A percentile compares a stretch with the other conserved stretches of the same genome.
These are phyloP conservation scores for Marasmius fiardii DNA, from an alignment of 1,284 basidiomycete species.

Conservation along the genomic window DNA sequence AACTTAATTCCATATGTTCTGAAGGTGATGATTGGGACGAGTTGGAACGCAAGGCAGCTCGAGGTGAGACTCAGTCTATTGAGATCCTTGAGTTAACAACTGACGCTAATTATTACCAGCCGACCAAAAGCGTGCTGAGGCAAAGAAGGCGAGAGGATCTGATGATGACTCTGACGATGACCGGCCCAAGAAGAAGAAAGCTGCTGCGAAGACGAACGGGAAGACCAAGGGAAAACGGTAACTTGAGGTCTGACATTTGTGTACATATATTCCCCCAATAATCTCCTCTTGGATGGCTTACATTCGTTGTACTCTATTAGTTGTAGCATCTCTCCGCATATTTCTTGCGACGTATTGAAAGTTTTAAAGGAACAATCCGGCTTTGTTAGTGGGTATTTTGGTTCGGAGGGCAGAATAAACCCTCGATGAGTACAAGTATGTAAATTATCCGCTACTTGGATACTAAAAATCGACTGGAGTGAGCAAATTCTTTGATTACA, in stretches of 20 bases:
- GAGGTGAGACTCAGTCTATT: constrained; percentile 46
- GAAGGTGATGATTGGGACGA: constrained; percentile 93
- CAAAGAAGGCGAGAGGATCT: constrained; percentile 51
- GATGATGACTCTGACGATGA: constrained; percentile 63
- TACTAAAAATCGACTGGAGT: not conserved
- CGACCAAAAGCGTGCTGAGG: constrained; percentile 63
- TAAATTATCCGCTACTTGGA: not conserved
- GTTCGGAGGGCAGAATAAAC: too few relatives aligned
- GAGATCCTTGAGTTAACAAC: not conserved
- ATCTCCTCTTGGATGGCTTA: not conserved
- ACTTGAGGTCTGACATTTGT: not conserved
- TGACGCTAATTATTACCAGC: constrained; percentile 35
- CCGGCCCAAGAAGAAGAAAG: constrained; percentile 64
- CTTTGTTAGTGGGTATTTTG: too few relatives aligned
- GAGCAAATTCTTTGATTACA: too few relatives aligned
- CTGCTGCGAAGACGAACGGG: constrained; percentile 31
- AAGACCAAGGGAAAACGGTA: constrained; percentile 27
- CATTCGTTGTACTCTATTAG: constrained; percentile 2
- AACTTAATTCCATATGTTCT: constrained; percentile 7
- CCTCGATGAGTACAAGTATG: not conserved
- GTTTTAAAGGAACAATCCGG: too few relatives aligned
- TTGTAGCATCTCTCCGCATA: not conserved
- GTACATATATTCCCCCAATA: not conserved
- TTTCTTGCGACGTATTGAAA: not conserved
- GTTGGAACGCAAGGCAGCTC: constrained; percentile 86